phyloP scores from a whole-genome alignment of 2,329 filamentous ascomycete species.

The Colletotrichum simmondsii region DNA sequence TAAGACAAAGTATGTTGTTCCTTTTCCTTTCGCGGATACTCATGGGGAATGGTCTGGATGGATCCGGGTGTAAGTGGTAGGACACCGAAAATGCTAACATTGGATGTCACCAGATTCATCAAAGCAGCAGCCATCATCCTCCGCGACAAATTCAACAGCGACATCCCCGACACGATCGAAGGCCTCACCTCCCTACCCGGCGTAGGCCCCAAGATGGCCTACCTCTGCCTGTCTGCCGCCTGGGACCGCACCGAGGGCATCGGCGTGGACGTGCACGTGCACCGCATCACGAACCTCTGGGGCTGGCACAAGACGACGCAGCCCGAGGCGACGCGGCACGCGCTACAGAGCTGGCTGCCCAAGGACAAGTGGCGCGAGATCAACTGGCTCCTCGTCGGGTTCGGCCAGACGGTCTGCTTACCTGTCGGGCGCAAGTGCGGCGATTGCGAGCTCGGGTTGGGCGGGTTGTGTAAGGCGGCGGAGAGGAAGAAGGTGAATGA shows the following conservation, averaged over 20 bases:
- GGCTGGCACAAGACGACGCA: conserved; percentile 86
- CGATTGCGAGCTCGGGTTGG: conserved; percentile 82
- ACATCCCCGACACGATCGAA: conserved; percentile 83
- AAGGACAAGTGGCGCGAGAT: conserved; percentile 90
- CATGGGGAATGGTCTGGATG: too few relatives aligned
- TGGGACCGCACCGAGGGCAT: conserved; percentile 77
- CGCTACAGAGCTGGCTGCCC: conserved; percentile 85
- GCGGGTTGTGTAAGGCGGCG: conserved; percentile 80
- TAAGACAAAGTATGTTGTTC: conserved; percentile 76
- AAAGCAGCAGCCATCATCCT: conserved; percentile 80
- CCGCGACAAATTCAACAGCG: conserved; percentile 74
- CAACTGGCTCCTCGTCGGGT: conserved; percentile 87
- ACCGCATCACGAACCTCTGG: conserved; percentile 94
- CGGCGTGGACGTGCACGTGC: conserved; percentile 94
- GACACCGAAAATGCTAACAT: neutral
- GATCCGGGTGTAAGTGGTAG: too few relatives aligned
- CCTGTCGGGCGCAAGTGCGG: conserved; percentile 85
- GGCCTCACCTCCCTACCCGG: conserved; percentile 83
- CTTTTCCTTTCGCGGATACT: too few relatives aligned
- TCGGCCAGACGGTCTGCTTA: conserved; percentile 88
- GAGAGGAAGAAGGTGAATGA: conserved; percentile 71
- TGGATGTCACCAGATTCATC: conserved; percentile 61
- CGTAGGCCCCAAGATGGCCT: conserved; percentile 95
- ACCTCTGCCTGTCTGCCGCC: conserved; percentile 83
- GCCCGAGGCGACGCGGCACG: conserved; percentile 83